Base-by-base conservation (phyloP, 2,329 filamentous ascomycete species). In the Sclerotinia sclerotiorum region DNA sequence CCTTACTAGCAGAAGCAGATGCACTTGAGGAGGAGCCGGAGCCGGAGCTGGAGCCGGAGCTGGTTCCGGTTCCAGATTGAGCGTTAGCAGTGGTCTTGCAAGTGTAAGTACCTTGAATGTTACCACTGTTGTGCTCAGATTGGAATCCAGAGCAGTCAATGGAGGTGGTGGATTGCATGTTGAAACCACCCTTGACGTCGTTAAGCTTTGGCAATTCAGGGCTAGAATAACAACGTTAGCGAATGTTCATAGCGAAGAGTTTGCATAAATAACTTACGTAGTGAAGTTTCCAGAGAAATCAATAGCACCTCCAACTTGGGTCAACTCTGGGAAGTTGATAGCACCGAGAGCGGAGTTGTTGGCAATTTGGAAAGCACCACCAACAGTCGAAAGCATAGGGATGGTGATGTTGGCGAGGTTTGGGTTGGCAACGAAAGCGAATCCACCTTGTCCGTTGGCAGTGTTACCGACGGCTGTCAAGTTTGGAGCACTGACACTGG, bases 231-330 rank as follows among this genome's bases (percentile, higher is more conserved):
- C 69, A 76, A 83, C 74, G 81, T 79, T 69, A 69, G 42, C 2
- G 52, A 52, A 62, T 35, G 65, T 44, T 44, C 29, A 4, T n/a
- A 17, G 13, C 44, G 5, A 61, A 61, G 10, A 1, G 17, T 8
- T 17, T 7, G 6, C 1, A 6, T 13, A 15, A 19, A 11, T 2
- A 17, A 87, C 92, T 84, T 85, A 96, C 93, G 86, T 84, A 72
- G 88, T 85, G 80, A 97, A 96, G 83, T 88, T 90, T 76, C 95
- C 95, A 75, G 89, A 88, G 79, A 97, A 87, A 79, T 93, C 90
- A 77, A 98, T 84, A 76, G 92, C 93, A 82, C 94, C 94, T 72
- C 84, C 86, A 69, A 97, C 87, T 67, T 82, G 86, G 77, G 86
- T 78, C 39, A 99, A 86, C 72, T 83, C 78, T 70, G 85, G 84